Evolutionary conservation across 108 stramenopile species (phyloP), one percentile per base, ranked within the genome.

Genomic region (Parietichytrium sp.): DNA sequence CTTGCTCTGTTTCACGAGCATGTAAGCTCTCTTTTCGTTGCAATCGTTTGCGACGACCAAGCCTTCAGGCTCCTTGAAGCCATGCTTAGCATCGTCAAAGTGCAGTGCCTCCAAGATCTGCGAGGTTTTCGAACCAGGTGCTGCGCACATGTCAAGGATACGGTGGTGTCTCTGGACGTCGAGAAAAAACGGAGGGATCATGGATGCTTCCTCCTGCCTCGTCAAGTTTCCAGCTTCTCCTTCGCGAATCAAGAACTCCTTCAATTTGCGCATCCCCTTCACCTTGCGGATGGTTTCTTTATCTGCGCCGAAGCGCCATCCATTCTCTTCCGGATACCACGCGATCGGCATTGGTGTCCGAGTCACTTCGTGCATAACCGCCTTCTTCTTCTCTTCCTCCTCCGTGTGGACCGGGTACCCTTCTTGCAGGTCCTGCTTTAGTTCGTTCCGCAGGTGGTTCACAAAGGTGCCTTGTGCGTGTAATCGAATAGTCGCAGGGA

Each of bases 171-270:
- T 90, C 78, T 90, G 79, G 6, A 92, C 92, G 83, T 92, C 84
- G 80, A 98, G 85, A 38, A 97, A 94, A 16, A 96, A 91, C 15
- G 98, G 98, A 6, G 99, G 98, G 25, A 98, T 92, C 98, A 99
- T 98, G 80, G 91, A 92, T 30, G 98, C 99, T 18, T 96, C 96
- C 85, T 99, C 99, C 83, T 98, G 98, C 30, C 98, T 93, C 12
- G 95, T 97, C 26, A 99, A 89, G 81, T 85, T 82, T 10, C 90
- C 90, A 26, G 78, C 80, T 29, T 90, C 88, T 36, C 84, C 90
- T 4, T 87, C 79, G 16, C 20, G 47, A 13, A 84, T 86, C 31
- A 91, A 49, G 79, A 86, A 87, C 1, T 80, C 51, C 42, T 90
- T 89, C 42, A 91, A 78, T 29, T 79, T 51, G 25, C 54, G 52